Evolutionary conservation across 306 rosid species (phyloP), one percentile per base, ranked within the genome.

Genomic region (Rosa multiflora): DNA sequence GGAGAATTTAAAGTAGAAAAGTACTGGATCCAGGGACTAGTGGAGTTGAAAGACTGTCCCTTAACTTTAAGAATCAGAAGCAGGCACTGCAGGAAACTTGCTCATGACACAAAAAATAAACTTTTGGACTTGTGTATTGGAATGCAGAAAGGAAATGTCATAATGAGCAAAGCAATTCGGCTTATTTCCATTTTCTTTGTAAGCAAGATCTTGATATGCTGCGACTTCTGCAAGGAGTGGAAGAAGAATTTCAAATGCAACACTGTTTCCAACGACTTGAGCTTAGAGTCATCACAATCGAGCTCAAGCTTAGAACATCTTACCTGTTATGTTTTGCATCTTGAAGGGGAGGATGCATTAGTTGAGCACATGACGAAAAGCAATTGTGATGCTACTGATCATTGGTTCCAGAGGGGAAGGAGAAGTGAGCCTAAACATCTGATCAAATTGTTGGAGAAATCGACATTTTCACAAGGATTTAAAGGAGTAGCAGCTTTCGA

Each of bases 271-370:
- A 1, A 46, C 18, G 39, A 82, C 47, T 80, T 85, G 0, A 88
- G 83, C 48, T 12, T 83, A 35, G 91, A 69, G 15, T 82, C 87
- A 42, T 82, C 86, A 26, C 72, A 26, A 49, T 43, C 75, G 17
- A 73, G 52, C 40, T 56, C 79, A 6, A 88, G 59, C 68, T 43
- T 74, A 12, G 97, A 92, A 48, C 86, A 92, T 73, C 86, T 94
- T 1, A 80, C 91, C n/a, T 70, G 87, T 43, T 94, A 88, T 69
- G 91, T 94, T 82, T 80, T 94, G 67, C 89, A 91, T 84, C 98
- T 94, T 32, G 95, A 91, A 86, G 98, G 97, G 10, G 98, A 94
- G 83, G 88, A 92, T 63, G 89, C 79, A 14, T 85, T 94, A 13
- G 95, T 88, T 79, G 84, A 51, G 56, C 79, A 86, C 81, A 92